Base-by-base conservation (phyloP, 768 basidiomycete species). In the Neoboletus subvelutipes region DNA sequence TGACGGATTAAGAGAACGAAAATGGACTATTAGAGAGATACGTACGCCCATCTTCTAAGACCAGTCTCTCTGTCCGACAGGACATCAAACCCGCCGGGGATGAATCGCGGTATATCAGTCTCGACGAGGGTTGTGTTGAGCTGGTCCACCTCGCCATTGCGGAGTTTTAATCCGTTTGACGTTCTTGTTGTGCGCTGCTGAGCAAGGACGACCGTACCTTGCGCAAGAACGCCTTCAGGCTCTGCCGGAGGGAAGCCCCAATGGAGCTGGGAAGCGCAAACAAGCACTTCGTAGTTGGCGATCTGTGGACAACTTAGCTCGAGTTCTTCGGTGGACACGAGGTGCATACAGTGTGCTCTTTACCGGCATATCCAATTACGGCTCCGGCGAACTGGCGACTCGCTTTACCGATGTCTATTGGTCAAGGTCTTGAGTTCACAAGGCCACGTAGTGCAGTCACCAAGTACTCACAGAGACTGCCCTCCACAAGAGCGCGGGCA, bases 361-460 rank as follows among this genome's bases (percentile, higher is more conserved):
- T 75, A 5, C 75, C 75, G 24, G 69, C 69, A 52, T 60, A 75
- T 26, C 67, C 63, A 20, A 76, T 67, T 4, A 65, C 60, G 1
- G 72, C 74, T 20, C 74, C 74, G 22, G 64, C 3, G 13, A 65
- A 66, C 29, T 75, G 71, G 29, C 62, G 53, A 4, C 68, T 64
- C 50, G 73, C 71, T 59, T 71, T 75, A 6, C 74, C 74, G 17
- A 76, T 60, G 34, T 75, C 75, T 75, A 31, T 4, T 20, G 17
- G 56, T 37, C 45, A 29, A 45, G 12, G 22, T 11, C 31, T 18
- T 26, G 24, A 58, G 52, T 17, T 29, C 24, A 7, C 40, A 2
- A 5, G 39, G 39, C 4, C 1, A 22, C 18, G 1, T 4, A 5
- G 10, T 29, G 3, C 7, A 26, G 3, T 26, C 29, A 45, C 24